Evolutionary conservation across 495 filamentous ascomycete species (phyloP).

Genomic region (Arthonia radiata): DNA sequence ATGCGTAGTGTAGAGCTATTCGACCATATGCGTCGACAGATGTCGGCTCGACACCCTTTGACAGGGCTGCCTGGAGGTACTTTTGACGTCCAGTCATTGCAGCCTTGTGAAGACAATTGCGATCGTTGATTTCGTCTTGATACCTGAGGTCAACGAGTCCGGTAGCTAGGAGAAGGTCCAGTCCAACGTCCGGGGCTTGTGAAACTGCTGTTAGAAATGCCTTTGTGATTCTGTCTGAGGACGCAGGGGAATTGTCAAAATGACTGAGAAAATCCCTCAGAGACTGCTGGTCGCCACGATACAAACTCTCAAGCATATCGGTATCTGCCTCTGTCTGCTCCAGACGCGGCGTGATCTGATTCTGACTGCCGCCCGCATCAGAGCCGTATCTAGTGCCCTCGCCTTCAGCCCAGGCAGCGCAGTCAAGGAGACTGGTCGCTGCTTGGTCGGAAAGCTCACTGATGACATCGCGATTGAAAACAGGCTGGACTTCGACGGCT

Average conservation of each 20-base stretch:
- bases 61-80: slow-evolving; percentile 49
- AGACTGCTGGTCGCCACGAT: slow-evolving; percentile 37
- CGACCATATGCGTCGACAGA: slow-evolving; percentile 79
- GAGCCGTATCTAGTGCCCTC: slow-evolving; percentile 69
- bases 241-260: slow-evolving; percentile 26
- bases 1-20: slow-evolving; percentile 85
- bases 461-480: slow-evolving; percentile 90
- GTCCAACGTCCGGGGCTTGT: slow-evolving; percentile 54
- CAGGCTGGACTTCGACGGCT: slow-evolving; percentile 91
- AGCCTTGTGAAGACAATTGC: slow-evolving; percentile 87
- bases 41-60: slow-evolving; percentile 44
- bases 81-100: slow-evolving; percentile 64
- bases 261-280: slow-evolving; percentile 39
- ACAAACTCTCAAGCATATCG: slow-evolving; percentile 67
- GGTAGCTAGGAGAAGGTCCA: slow-evolving; percentile 53
- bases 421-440: slow-evolving; percentile 71
- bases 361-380: slow-evolving; percentile 39
- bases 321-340: slow-evolving; percentile 74
- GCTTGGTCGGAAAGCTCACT: slow-evolving; percentile 91
- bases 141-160: slow-evolving; percentile 63
- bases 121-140: slow-evolving; percentile 89
- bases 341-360: slow-evolving; percentile 14
- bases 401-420: slow-evolving; percentile 90
- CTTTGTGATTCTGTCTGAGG: slow-evolving; percentile 51
- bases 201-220: slow-evolving; percentile 73